A percentile compares a stretch with the other conserved stretches of the same genome.
phyloP scores from a whole-genome alignment of 83 land plant genomes.

The Thuja plicata region DNA sequence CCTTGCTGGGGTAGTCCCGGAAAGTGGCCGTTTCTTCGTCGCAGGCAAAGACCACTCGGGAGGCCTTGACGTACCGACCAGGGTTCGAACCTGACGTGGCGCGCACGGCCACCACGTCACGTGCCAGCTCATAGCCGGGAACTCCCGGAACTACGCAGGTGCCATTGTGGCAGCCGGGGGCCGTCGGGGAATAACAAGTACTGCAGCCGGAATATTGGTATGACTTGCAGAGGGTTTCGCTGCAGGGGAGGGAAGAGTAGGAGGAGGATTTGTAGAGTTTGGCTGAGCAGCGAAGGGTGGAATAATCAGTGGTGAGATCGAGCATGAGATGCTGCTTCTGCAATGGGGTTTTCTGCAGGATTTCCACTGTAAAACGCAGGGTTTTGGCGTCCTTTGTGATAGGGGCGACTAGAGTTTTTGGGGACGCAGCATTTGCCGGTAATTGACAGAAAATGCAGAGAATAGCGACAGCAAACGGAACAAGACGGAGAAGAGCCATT shows the following conservation, averaged over 20 bases:
- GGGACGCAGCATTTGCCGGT: neutral
- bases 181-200: conserved; percentile 9
- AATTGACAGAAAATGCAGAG: neutral
- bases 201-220: conserved; percentile 25
- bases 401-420: neutral
- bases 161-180: conserved; percentile 40
- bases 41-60: conserved; percentile 41
- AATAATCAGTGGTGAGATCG: conserved; percentile 31
- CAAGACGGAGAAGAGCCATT: neutral
- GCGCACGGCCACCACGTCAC: conserved; percentile 25
- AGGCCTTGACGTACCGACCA: conserved; percentile 9
- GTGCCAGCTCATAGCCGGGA: conserved; percentile 24
- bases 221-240: conserved; percentile 23
- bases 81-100: conserved; percentile 27
- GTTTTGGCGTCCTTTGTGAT: conserved; percentile 18
- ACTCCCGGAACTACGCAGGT: conserved; percentile 29
- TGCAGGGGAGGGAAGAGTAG: conserved; percentile 27
- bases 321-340: conserved; percentile 25
- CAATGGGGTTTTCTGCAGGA: conserved; percentile 37
- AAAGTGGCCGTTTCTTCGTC: neutral
- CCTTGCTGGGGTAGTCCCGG: conserved; percentile 28
- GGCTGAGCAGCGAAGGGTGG: conserved; percentile 37
- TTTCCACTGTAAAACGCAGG: conserved; percentile 28
- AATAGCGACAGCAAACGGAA: neutral
- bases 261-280: conserved; percentile 28